phyloP scores from a whole-genome alignment of 1,284 basidiomycete species.

The Puccinia sorghi region DNA sequence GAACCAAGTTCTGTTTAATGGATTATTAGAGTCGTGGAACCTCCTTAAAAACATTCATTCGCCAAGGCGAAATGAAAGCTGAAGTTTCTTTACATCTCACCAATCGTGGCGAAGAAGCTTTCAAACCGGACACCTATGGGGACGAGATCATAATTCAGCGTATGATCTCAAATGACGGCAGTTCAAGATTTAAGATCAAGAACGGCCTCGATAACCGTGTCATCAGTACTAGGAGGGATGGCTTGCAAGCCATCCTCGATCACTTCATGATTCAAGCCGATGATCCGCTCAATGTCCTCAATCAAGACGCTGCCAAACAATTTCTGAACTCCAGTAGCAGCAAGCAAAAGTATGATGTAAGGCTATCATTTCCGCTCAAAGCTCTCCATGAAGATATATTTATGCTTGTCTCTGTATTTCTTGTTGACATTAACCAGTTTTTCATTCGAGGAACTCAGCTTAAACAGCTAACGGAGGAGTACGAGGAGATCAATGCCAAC shows the following conservation, averaged over 20 bases:
- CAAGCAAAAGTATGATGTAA: conserved; percentile 83
- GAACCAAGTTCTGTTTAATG: too few species aligned
- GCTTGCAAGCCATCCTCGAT: conserved; percentile 81
- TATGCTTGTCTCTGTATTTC: too few species aligned
- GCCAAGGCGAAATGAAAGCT: conserved; percentile 71
- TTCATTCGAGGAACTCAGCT: conserved; percentile 93
- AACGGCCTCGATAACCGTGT: conserved; percentile 65
- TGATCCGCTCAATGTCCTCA: conserved; percentile 84
- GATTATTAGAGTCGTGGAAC: conserved; percentile 64
- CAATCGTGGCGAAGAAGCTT: conserved; percentile 88
- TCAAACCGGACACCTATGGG: conserved; percentile 77
- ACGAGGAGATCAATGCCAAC: conserved; percentile 73
- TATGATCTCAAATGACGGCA: conserved; percentile 72
- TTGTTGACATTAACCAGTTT: too few species aligned
- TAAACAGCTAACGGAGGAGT: conserved; percentile 81
- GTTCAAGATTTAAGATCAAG: conserved; percentile 76
- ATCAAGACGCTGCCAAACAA: conserved; percentile 67
- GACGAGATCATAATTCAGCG: conserved; percentile 82
- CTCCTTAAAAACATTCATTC: conserved; percentile 84
- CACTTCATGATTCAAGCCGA: conserved; percentile 92
- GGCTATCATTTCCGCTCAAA: too few species aligned
- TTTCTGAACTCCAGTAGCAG: conserved; percentile 83
- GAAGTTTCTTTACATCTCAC: conserved; percentile 78
- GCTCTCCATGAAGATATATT: background rate
- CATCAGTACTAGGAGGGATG: conserved; percentile 78